Evolutionary conservation across 306 rosid genomes (phyloP).

Genomic region (Cucumis melo): DNA sequence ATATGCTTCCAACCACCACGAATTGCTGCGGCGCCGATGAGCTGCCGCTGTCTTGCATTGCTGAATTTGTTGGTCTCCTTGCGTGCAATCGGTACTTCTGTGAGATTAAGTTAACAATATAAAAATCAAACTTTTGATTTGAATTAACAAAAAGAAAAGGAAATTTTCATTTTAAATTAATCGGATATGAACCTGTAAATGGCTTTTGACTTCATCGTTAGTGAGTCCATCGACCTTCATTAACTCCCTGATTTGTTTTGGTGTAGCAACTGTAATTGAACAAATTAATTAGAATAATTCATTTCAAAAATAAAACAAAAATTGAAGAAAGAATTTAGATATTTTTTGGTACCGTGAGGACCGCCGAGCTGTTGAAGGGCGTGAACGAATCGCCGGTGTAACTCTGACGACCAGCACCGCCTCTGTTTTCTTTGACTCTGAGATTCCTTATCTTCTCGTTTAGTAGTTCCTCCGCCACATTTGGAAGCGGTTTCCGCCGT

Average conservation of each 20-base stretch:
- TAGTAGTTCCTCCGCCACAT: slow-evolving; percentile 11
- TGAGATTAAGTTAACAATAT: slow-evolving; percentile 7
- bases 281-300: background rate
- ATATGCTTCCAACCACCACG: slow-evolving; percentile 70
- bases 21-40: slow-evolving; percentile 47
- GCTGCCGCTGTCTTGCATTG: slow-evolving; percentile 27
- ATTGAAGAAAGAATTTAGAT: background rate
- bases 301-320: background rate
- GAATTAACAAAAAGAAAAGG: background rate
- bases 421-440: slow-evolving; percentile 60
- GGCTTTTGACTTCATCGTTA: slow-evolving; percentile 63
- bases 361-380: slow-evolving; percentile 90
- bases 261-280: slow-evolving; percentile 37
- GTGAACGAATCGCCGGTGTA: slow-evolving; percentile 67
- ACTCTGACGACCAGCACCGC: slow-evolving; percentile 82
- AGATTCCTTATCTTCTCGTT: slow-evolving; percentile 47
- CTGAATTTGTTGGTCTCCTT: slow-evolving; percentile 50
- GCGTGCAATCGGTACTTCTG: slow-evolving; percentile 87
- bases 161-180: background rate
- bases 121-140: background rate
- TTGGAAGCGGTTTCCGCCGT: slow-evolving; percentile 23
- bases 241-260: slow-evolving; percentile 50
- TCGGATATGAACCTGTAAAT: slow-evolving; percentile 33
- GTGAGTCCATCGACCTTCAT: slow-evolving; percentile 68
- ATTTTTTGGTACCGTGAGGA: slow-evolving; percentile 35